Conservation (phyloP, 345 rosid species). For the Angophora floribunda region DNA sequence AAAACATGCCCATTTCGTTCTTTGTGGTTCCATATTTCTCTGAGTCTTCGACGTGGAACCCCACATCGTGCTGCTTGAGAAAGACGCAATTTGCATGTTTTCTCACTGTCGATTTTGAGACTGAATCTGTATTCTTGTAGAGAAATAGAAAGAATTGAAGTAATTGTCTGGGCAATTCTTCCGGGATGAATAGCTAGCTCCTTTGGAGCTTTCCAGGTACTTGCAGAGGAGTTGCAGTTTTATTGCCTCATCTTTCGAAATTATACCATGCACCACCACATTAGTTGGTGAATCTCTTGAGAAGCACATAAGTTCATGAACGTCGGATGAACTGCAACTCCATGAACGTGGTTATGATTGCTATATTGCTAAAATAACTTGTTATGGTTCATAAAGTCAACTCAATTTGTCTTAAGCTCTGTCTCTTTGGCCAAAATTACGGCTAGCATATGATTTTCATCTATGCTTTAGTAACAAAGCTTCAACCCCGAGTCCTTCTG, state of each 20-base stretch:
- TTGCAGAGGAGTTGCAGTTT: background rate
- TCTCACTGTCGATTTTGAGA: background rate
- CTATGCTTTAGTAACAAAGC: background rate
- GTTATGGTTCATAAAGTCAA: background rate
- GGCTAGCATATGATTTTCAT: background rate
- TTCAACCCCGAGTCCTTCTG: background rate
- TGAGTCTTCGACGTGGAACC: background rate
- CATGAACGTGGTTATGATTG: background rate
- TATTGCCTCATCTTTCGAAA: background rate
- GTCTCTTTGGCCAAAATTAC: background rate
- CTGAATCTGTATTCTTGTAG: background rate
- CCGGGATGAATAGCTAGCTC: too few relatives aligned
- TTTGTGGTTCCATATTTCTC: background rate
- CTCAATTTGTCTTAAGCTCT: background rate
- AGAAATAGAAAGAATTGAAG: background rate
- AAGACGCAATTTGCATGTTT: background rate
- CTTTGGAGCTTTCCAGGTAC: too few relatives aligned
- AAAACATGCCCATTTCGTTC: background rate
- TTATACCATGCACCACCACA: background rate
- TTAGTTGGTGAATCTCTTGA: background rate
- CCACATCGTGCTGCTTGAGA: background rate
- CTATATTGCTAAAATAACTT: background rate
- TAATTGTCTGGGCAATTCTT: too few relatives aligned
- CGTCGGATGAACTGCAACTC: fast-evolving
- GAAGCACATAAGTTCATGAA: background rate